Evolutionary conservation across 1,284 basidiomycete genomes (phyloP).

Genomic region (Tausonia pullulans): DNA sequence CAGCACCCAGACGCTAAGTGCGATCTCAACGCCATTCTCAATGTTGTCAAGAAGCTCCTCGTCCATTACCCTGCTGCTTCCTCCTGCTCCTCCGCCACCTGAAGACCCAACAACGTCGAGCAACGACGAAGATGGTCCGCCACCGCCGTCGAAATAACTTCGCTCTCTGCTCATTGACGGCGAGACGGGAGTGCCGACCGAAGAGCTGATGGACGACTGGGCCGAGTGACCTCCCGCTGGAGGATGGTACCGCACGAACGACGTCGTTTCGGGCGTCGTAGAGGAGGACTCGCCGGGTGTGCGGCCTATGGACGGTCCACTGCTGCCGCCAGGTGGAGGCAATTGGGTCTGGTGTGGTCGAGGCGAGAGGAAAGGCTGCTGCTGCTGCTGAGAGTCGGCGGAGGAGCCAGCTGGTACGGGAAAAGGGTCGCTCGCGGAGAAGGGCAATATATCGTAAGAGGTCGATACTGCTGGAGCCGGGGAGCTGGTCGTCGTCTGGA

Average conservation of each 20-base stretch:
- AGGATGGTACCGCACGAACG: no score
- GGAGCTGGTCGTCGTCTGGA: neutral
- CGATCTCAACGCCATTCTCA: conserved; percentile 37
- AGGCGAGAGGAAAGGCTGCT: no score
- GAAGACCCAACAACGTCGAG: neutral
- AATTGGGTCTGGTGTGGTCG: no score
- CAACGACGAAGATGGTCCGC: neutral
- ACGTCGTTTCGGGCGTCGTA: no score
- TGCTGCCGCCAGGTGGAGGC: no score
- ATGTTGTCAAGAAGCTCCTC: conserved; percentile 38
- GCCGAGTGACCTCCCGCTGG: neutral
- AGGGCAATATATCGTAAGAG: conserved; percentile 1
- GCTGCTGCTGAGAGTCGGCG: no score
- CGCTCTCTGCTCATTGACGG: conserved; percentile 18
- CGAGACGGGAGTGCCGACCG: neutral
- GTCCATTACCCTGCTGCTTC: conserved; percentile 27
- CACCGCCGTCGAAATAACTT: conserved; percentile 18
- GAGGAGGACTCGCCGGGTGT: no score
- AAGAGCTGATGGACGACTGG: conserved; percentile 5
- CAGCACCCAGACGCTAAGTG: conserved; percentile 37
- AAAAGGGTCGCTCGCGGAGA: neutral
- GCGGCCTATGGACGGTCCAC: no score
- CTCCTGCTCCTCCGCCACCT: neutral
- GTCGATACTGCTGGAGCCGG: neutral
- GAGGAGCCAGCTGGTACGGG: neutral